Evolutionary conservation across 169 alveolate genomes (phyloP).

Genomic region (Eimeria tenella): DNA sequence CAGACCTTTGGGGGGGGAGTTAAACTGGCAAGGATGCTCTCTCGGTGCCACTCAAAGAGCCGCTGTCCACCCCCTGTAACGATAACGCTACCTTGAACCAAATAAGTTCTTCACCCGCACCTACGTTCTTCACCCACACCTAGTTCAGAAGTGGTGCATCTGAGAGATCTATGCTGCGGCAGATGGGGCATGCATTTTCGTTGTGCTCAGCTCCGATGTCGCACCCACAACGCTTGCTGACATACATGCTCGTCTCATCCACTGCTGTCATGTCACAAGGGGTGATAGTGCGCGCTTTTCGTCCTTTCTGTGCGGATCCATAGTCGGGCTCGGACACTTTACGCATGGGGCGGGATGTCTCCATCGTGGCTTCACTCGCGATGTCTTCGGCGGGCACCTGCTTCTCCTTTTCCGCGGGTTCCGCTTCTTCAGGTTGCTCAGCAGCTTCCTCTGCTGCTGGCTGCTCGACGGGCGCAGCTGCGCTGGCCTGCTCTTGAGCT

Average conservation of each 20-base stretch:
- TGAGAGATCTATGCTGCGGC: constrained; percentile 85
- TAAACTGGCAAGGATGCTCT: background rate
- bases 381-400: constrained; percentile 80
- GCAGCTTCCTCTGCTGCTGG: constrained; percentile 29
- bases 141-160: constrained; percentile 86
- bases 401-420: constrained; percentile 71
- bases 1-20: constrained; percentile 13
- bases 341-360: constrained; percentile 80
- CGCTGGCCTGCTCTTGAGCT: constrained; percentile 67
- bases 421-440: constrained; percentile 77
- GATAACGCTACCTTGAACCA: no score
- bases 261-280: constrained; percentile 86
- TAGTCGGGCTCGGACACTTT: constrained; percentile 80
- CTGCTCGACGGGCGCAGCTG: background rate
- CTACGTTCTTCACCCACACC: no score
- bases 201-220: constrained; percentile 87
- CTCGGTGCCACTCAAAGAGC: background rate
- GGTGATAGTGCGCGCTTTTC: constrained; percentile 82
- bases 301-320: constrained; percentile 81
- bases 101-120: no score
- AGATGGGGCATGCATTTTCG: constrained; percentile 85
- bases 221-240: constrained; percentile 86
- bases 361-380: constrained; percentile 80
- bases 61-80: background rate
- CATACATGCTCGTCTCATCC: constrained; percentile 85